Base-by-base conservation (phyloP, 495 filamentous ascomycete species). In the Aspergillus sclerotiicarbonarius region DNA sequence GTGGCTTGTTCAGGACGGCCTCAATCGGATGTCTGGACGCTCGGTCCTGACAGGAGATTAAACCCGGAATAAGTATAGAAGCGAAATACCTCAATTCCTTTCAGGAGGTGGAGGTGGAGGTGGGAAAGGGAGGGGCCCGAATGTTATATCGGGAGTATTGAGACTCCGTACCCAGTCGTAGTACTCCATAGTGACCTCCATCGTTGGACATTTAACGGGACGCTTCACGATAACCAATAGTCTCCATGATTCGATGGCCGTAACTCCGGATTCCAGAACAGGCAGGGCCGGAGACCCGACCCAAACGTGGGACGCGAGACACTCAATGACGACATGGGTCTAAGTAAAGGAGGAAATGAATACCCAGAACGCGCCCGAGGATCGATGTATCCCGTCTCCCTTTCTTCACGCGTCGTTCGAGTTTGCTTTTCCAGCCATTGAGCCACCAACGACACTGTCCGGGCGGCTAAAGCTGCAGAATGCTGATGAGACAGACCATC, bases 251-350 rank as follows among this genome's bases (percentile, higher is more conserved):
- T 54, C 55, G 53, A 60, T 53, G 63, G 53, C 58, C 57, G 57
- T 53, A 21, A 56, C 45, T 61, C 45, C 41, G 55, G 43, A 57
- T 56, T 43, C 56, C 61, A 57, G 50, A 60, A 63, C 49, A 51
- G 51, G 56, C 52, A 66, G 44, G 44, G 49, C 61, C 61, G 56
- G 54, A 52, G 31, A 30, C 13, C 57, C 58, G 59, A 64, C 25
- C 25, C 5, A 25, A 63, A 64, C 61, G 61, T 64, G 64, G 64
- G 59, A 67, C 61, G 64, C 61, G 62, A 64, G 57, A 62, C 61
- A 58, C 63, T 66, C 59, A 60, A 60, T 67, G 61, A 64, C 61
- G 61, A 46, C 64, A 63, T 66, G 48, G 53, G 51, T 30, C 45
- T 45, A 58, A 33, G n/a, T n/a, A n/a, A 49, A 25, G 35, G 35